Evolutionary conservation across 345 rosid genomes (phyloP), one percentile per base, ranked within the genome.

Genomic region (Carallia pectinifolia): DNA sequence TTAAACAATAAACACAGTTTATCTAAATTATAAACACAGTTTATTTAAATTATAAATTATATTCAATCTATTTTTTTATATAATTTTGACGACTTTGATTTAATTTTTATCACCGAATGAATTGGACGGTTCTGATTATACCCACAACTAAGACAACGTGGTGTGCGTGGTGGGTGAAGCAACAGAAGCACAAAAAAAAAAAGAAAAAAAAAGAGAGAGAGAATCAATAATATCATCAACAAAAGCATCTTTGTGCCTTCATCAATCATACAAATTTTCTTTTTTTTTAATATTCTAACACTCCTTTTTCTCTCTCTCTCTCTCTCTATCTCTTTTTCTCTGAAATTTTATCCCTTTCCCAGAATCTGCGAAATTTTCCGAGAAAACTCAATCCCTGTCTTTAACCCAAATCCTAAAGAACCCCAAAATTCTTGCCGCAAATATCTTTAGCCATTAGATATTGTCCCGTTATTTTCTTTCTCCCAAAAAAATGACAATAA

Each of bases 351-450:
- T 66, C 50, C 62, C 44, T 71, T 63, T 40, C 68, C 8, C 58
- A 74, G 68, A 75, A 55, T 76, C 73, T 68, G 33, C 38, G 62
- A 58, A 71, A n/a, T 77, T 83, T 68, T 74, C 70, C 71, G 55
- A 48, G 62, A 74, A 79, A 80, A 64, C 66, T 53, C 74, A 33
- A 33, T 66, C 52, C 64, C 23, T 69, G 75, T 74, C 76, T 59
- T 70, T 73, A 66, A 74, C 75, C 80, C 23, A 52, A 53, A 37
- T 39, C 76, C 67, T 54, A 30, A 3, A 73, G 16, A 62, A 44
- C 58, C 71, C 74, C 77, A 52, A 38, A 66, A 73, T 80, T 74
- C 60, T 64, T 73, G 76, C 80, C 81, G 54, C 67, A 40, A 66
- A 30, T 58, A 67, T 65, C 23, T 61, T 79, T 62, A 52, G 36